Evolutionary conservation across 306 rosid genomes (phyloP).

Genomic region (Castanopsis chinensis): DNA sequence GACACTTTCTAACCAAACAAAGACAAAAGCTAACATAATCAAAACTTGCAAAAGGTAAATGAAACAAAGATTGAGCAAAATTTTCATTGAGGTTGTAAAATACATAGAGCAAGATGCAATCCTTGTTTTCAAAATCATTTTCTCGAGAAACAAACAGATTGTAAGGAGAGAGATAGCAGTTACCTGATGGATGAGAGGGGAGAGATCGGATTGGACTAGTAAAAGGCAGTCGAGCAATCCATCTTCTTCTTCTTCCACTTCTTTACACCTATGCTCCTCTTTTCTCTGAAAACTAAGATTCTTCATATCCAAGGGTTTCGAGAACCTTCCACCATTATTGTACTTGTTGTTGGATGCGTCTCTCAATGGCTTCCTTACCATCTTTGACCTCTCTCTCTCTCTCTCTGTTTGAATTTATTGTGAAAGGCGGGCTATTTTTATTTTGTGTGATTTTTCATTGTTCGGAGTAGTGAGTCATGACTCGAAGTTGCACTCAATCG

Average conservation of each 20-base stretch:
- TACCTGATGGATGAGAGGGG: slow-evolving; percentile 58
- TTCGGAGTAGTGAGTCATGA: neutral
- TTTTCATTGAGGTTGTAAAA: neutral
- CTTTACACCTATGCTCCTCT: neutral
- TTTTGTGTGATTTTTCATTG: neutral
- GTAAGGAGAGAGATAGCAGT: neutral
- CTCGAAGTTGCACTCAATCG: no score
- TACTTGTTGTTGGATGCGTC: slow-evolving; percentile 27
- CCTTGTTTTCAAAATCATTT: neutral
- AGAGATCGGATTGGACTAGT: slow-evolving; percentile 59
- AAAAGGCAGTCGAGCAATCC: slow-evolving; percentile 45
- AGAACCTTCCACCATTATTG: slow-evolving; percentile 26
- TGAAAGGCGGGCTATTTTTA: slow-evolving; percentile 1
- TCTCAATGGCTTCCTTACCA: slow-evolving; percentile 34
- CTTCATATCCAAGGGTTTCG: slow-evolving; percentile 9
- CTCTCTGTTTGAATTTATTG: slow-evolving; percentile 24
- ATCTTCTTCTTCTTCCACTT: neutral
- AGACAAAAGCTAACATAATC: no score
- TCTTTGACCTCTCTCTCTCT: slow-evolving; percentile 11
- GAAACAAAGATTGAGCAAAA: no score
- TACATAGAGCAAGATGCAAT: neutral
- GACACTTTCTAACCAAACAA: no score
- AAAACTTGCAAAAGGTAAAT: no score
- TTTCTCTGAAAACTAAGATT: slow-evolving; percentile 2
- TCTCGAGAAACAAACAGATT: no score